Evolutionary conservation across 164 flowering plant genomes (phyloP), one percentile per base, ranked within the genome.

Genomic region (Liquidambar formosana): DNA sequence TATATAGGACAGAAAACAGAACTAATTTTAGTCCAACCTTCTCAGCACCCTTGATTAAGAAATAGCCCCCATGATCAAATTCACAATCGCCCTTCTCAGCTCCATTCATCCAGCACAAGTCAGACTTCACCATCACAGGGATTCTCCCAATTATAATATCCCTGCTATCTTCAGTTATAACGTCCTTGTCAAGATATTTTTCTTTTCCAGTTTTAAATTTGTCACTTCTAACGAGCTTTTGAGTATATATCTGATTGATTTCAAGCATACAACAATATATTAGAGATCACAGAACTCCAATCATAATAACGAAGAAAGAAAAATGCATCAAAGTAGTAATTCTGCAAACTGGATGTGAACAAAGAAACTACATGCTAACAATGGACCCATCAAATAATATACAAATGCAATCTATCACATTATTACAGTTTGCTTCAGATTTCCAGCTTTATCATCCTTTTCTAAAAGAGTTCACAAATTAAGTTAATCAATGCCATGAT

Each of bases 111-210:
- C 96, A 87, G 78, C 99, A 95, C 4, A 87, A 70, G 33, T 83
- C 84, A 21, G 99, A 95, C 52, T 75, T 88, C 70, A 95, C 97
- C 99, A 95, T 95, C 46, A 95, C 93, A n/a, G 99, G 99, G 25
- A 95, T 73, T 64, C 88, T 82, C 59, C 99, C 99, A 56, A 95
- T 74, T 18, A 78, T 44, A 1, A 91, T 77, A 9, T 85, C 89
- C 60, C 73, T 80, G 10, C 47, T 67, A 0, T 84, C 88, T 5
- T 78, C 80, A 38, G 58, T 52, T 52, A 77, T 16, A 26, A 80
- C 49, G 1, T 79, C 73, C 77, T 82, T 84, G 11, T 87, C 74
- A 69, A 87, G 12, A 69, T 52, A 65, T 38, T 81, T 64, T n/a
- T 86, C 93, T 71, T 70, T 76, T 14, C 97, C 99, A 61, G 97